Conservation (phyloP, 108 stramenopile species). For the Cyclotella atomus region DNA sequence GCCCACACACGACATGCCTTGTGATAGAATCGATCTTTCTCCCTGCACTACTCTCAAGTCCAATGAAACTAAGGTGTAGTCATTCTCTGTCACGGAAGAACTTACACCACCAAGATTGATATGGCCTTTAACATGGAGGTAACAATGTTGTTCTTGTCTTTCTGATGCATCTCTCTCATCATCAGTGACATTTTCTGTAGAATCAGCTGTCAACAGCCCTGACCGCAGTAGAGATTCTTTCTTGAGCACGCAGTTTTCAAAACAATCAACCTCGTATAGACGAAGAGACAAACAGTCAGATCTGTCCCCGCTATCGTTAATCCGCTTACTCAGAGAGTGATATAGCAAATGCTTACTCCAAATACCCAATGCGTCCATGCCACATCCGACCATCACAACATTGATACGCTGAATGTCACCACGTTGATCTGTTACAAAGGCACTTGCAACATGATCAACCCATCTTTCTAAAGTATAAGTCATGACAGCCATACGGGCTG, state of each 20-base stretch:
- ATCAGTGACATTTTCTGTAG: not conserved
- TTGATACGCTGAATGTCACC: slow-evolving; percentile 19
- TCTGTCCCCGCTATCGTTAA: not conserved
- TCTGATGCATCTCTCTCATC: too few relatives aligned
- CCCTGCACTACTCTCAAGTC: slow-evolving; percentile 43
- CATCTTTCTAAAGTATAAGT: slow-evolving; percentile 40
- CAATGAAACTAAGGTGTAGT: slow-evolving; percentile 48
- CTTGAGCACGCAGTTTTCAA: slow-evolving; percentile 39
- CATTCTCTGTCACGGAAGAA: slow-evolving; percentile 2
- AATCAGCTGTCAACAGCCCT: slow-evolving; percentile 14
- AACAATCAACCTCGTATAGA: slow-evolving; percentile 44
- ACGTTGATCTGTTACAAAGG: too few relatives aligned
- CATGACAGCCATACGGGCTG: slow-evolving; percentile 64
- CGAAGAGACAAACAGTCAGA: slow-evolving; percentile 13
- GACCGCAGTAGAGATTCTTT: slow-evolving; percentile 24
- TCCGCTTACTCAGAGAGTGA: not conserved
- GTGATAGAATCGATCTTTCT: slow-evolving; percentile 24
- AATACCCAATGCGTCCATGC: slow-evolving; percentile 75
- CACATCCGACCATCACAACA: slow-evolving; percentile 75
- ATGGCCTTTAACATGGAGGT: slow-evolving; percentile 2
- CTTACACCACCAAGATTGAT: not conserved
- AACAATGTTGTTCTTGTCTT: too few relatives aligned
- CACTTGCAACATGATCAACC: slow-evolving; percentile 14
- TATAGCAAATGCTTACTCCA: slow-evolving; percentile 56
- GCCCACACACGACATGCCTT: slow-evolving; percentile 15